Conservation (phyloP, 2,329 filamentous ascomycete species). For the Grosmannia clavigera region DNA sequence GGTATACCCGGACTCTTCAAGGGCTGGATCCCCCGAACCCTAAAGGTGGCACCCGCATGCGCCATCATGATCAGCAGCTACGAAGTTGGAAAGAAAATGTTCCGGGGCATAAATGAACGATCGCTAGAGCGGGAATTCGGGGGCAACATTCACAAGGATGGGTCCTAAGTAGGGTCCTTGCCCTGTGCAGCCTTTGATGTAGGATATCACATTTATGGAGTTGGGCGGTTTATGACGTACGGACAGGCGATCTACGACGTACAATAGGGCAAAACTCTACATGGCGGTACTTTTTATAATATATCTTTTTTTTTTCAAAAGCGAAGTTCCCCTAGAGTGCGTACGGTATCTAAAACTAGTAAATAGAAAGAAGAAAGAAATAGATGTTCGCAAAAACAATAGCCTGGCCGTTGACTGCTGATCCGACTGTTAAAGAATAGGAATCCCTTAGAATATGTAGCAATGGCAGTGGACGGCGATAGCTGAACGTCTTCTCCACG, state of each 20-base stretch:
- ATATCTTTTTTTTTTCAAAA: not conserved
- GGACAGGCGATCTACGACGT: not conserved
- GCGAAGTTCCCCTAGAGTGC: not conserved
- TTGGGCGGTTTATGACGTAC: not conserved
- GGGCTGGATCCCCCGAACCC: constrained; percentile 80
- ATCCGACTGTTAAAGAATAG: too few species aligned
- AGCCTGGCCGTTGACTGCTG: not conserved
- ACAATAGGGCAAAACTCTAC: not conserved
- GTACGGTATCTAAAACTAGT: not conserved
- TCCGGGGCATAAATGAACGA: constrained; percentile 57
- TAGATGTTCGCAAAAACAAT: not conserved
- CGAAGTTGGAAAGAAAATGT: constrained; percentile 86
- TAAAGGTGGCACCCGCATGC: constrained; percentile 92
- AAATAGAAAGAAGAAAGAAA: not conserved
- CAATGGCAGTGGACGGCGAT: not conserved
- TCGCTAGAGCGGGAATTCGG: constrained; percentile 15
- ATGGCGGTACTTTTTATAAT: not conserved
- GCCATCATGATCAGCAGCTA: constrained; percentile 99
- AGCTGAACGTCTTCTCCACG: not conserved
- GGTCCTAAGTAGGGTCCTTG: not conserved
- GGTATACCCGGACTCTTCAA: constrained; percentile 72
- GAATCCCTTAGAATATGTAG: too few species aligned
- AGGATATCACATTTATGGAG: not conserved
- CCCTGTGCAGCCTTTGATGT: not conserved
- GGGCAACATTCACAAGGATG: not conserved